These are phyloP conservation scores for Westerdykella aurantiaca DNA, from an alignment of 2,329 filamentous ascomycete genomes.

Conservation along the genomic window DNA sequence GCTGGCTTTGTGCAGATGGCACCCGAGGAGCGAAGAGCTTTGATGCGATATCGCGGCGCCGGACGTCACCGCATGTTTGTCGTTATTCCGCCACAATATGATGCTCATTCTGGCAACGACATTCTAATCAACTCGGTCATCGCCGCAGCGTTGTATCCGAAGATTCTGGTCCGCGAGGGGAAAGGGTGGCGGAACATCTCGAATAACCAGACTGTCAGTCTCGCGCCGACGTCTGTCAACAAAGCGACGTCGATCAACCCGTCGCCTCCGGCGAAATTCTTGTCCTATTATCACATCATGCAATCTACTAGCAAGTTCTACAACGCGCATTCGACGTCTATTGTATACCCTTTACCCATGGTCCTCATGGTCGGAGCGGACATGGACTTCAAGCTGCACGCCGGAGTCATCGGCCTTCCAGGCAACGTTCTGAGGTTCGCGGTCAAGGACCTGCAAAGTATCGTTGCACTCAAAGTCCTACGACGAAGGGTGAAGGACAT, in stretches of 20 bases:
- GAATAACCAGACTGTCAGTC: slow-evolving; percentile 83
- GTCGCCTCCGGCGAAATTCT: slow-evolving; percentile 58
- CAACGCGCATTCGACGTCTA: slow-evolving; percentile 69
- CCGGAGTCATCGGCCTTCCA: slow-evolving; percentile 81
- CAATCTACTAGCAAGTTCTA: slow-evolving; percentile 76
- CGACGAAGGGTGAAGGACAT: slow-evolving; percentile 69
- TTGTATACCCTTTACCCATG: slow-evolving; percentile 68
- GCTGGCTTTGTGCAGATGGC: slow-evolving; percentile 75
- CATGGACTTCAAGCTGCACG: slow-evolving; percentile 81
- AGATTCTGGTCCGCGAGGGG: slow-evolving; percentile 74
- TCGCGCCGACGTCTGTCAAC: slow-evolving; percentile 88
- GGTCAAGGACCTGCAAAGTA: slow-evolving; percentile 80
- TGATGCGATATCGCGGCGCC: slow-evolving; percentile 64
- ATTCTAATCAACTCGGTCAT: slow-evolving; percentile 73
- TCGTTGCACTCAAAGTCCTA: slow-evolving; percentile 81
- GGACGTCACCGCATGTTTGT: slow-evolving; percentile 71
- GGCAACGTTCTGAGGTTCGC: slow-evolving; percentile 81
- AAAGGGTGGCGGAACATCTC: slow-evolving; percentile 87
- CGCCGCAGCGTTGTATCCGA: slow-evolving; percentile 93
- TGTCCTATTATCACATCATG: slow-evolving; percentile 98
- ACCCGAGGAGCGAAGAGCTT: slow-evolving; percentile 61
- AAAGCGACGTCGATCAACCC: slow-evolving; percentile 45
- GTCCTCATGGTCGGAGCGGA: slow-evolving; percentile 72
- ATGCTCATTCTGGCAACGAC: slow-evolving; percentile 75
- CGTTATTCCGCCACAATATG: slow-evolving; percentile 68